Conservation (phyloP, 2,329 filamentous ascomycete species). For the Triangularia verruculosa region DNA sequence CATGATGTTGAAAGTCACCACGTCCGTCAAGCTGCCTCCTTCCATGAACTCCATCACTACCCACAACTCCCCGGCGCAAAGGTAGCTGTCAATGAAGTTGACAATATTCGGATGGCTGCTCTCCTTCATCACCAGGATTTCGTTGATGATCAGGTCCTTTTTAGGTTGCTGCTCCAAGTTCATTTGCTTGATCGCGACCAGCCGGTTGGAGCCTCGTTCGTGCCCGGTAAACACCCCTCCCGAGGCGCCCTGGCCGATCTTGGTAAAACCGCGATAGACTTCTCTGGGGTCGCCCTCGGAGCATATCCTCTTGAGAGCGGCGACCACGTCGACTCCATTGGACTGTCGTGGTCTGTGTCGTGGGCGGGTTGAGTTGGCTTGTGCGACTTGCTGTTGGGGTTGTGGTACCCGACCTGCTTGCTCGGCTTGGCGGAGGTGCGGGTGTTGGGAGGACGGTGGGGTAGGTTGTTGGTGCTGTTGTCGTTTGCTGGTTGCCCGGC, state of each 20-base stretch:
- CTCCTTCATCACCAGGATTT: conserved; percentile 98
- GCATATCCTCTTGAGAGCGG: conserved; percentile 83
- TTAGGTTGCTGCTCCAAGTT: conserved; percentile 97
- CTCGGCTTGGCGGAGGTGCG: conserved; percentile 36
- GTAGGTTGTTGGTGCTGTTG: conserved; percentile 49
- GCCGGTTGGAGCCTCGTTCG: conserved; percentile 75
- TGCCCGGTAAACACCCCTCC: conserved; percentile 93
- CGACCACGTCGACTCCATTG: conserved; percentile 76
- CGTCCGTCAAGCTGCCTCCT: conserved; percentile 93
- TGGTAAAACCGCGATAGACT: conserved; percentile 82
- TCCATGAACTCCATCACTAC: conserved; percentile 99
- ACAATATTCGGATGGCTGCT: conserved; percentile 98
- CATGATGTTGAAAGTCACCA: conserved; percentile 99
- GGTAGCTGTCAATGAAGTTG: conserved; percentile 97
- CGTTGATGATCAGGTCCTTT: conserved; percentile 98
- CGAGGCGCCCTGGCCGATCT: conserved; percentile 96
- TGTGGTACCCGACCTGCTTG: conserved; percentile 33
- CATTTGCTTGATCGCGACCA: conserved; percentile 99
- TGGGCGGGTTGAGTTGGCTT: conserved; percentile 54
- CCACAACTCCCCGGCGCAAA: conserved; percentile 89
- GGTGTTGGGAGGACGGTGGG: conserved; percentile 53
- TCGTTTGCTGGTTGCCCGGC: conserved; percentile 71
- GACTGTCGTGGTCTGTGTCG: conserved; percentile 77
- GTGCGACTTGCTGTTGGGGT: conserved; percentile 35
- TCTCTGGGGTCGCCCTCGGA: conserved; percentile 84